Evolutionary conservation across 225 moss, liverwort and hornwort species (phyloP), one percentile per base, ranked within the genome.

Genomic region (Climacium dendroides): DNA sequence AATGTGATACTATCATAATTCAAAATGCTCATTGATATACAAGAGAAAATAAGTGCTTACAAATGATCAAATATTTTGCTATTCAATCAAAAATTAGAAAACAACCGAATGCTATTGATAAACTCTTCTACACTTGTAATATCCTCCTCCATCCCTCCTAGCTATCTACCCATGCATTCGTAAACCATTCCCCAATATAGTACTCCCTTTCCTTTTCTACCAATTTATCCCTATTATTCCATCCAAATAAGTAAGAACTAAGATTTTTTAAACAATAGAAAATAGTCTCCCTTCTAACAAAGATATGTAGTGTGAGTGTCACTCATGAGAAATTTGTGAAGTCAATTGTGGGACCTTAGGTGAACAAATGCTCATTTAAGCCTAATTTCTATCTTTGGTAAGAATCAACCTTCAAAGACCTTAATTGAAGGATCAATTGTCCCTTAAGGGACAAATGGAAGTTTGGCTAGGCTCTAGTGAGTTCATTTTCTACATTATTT

Each of bases 371-470:
- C n/a, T 45, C 70, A 70, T 41, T 70, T 11, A 22, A 20, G 4
- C 12, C 67, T 22, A 13, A 1, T 24, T 69, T 39, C 9, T 24
- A 7, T 67, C 13, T 37, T 11, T 23, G 13, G 2, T 16, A 41
- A 43, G 26, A 71, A 43, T 4, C n/a, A n/a, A 45, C 2, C 18
- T 30, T 18, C 0, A 2, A 0, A 1, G 5, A 11, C 18, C 29
- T 28, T 28, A 10, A 25, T 0, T 72, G 3, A 9, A 70, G 15
- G 9, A 71, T 2, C 17, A 10, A 45, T 29, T 47, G 19, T 30
- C 4, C 30, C 6, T 29, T 4, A 0, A 30, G 1, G 3, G 1
- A 72, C 28, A 72, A 28, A 28, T 28, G 1, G 2, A 1, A 30
- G 18, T 10, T 73, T 0, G 0, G 3, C 0, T 13, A 74, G 11